These are phyloP conservation scores for Termitomyces sp. DNA, from an alignment of 768 basidiomycete species.

Conservation along the genomic window DNA sequence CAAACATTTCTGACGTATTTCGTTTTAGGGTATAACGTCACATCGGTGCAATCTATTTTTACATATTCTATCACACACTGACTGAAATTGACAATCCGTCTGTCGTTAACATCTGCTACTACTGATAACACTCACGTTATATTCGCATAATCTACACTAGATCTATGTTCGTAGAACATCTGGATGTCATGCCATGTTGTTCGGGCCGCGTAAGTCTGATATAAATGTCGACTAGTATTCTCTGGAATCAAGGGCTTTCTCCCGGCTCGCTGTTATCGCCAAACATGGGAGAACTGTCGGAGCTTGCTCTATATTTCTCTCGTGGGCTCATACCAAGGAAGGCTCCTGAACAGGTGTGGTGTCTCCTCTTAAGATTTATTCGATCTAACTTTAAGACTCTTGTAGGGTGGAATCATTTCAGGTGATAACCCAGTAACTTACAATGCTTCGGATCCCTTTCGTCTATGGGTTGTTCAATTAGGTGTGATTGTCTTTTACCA, in stretches of 20 bases:
- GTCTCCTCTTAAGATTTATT: background rate
- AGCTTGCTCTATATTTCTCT: conserved; percentile 26
- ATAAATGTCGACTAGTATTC: background rate
- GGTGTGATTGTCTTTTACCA: conserved; percentile 32
- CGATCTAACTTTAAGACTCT: background rate
- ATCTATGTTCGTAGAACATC: background rate
- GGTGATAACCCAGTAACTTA: conserved; percentile 67
- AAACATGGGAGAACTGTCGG: conserved; percentile 46
- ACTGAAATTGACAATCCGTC: too few relatives aligned
- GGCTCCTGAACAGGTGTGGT: conserved; percentile 42
- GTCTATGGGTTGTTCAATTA: conserved; percentile 73
- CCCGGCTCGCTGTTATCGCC: background rate
- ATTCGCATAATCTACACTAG: background rate
- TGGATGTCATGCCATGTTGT: background rate
- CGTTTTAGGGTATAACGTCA: too few relatives aligned
- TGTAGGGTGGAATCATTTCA: conserved; percentile 72
- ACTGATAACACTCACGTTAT: background rate
- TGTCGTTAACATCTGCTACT: background rate
- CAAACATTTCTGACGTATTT: too few relatives aligned
- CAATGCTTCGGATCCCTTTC: conserved; percentile 62
- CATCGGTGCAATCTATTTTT: too few relatives aligned
- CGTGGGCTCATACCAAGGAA: conserved; percentile 35
- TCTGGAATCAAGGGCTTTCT: background rate
- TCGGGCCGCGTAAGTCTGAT: background rate
- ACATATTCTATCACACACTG: too few relatives aligned